Conservation (phyloP, 2,329 filamentous ascomycete genomes). For the Pestalotiopsis sp. region DNA sequence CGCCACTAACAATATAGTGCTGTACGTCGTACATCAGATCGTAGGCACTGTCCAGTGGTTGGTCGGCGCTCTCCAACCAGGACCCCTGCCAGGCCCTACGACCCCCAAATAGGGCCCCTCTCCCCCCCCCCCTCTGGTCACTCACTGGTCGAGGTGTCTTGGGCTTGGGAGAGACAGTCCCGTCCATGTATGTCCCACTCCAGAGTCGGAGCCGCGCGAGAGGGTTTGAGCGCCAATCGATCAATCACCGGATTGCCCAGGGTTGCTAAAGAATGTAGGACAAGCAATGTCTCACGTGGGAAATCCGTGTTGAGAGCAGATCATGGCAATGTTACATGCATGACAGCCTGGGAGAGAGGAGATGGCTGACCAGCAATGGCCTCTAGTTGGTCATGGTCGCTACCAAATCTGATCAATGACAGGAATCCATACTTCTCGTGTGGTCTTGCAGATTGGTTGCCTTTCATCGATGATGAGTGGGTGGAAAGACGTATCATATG, state of each 20-base stretch:
- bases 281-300: conserved; percentile 1
- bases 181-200: neutral
- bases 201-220: neutral
- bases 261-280: neutral
- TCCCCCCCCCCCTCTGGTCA: neutral
- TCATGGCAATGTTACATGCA: neutral
- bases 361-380: neutral
- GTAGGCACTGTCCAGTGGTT: conserved; percentile 1
- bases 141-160: too few species aligned
- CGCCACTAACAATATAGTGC: conserved; percentile 1
- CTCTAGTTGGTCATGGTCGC: neutral
- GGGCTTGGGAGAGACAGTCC: neutral
- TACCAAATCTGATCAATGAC: neutral
- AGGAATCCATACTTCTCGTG: neutral
- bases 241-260: neutral
- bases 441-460: neutral
- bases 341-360: neutral
- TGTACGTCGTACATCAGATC: neutral
- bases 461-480: neutral
- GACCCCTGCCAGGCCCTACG: neutral
- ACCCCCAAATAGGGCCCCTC: neutral
- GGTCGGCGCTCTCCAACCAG: neutral
- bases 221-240: neutral
- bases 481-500: neutral
- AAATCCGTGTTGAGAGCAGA: neutral